Base-by-base conservation (phyloP, 1,139 yeast species). In the Martiniozyma asiatica region DNA sequence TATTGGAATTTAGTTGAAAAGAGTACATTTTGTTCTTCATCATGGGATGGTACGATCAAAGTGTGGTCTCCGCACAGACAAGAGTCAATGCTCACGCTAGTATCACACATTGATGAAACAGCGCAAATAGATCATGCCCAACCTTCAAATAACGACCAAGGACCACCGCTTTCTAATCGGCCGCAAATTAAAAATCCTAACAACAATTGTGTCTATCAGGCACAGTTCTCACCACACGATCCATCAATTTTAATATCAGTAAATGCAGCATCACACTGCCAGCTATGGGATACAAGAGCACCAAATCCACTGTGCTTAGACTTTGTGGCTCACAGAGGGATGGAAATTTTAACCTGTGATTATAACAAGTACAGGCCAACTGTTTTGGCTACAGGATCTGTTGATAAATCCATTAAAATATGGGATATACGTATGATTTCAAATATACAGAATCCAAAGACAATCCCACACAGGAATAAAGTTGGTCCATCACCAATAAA, bases 21-120 rank as follows among this genome's bases (percentile, higher is more conserved):
- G 52, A 47, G 66, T 1, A 61, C 62, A 18, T 81, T 87, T 52
- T 73, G 78, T 24, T 68, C 89, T 14, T 67, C 87, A 17, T 79
- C 94, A 14, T 89, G 97, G 97, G 97, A 89, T 53, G 95, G 96
- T 0, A 62, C 78, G 1, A 68, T 87, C 29, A 84, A 82, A 53
- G 49, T 89, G 7, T 70, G 76, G 76, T 56, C 74, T 1, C 89
- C 94, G 0, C 56, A 57, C 20, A 60, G 89, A 31, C 59, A 61
- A 10, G 56, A 62, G 22, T 75, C 92, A 12, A 36, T 84, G 32
- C 30, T 68, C 35, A 82, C 94, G 0, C 56, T 84, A 32, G 45
- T 48, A 5, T 63, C 70, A 2, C 40, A 47, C n/a, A 52, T 48
- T 17, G 67, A 61, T 39, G 47, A 33, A 10, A 36, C 47, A 11